Base-by-base conservation (phyloP, 2,329 filamentous ascomycete genomes). In the Aspergillus viridinutans region DNA sequence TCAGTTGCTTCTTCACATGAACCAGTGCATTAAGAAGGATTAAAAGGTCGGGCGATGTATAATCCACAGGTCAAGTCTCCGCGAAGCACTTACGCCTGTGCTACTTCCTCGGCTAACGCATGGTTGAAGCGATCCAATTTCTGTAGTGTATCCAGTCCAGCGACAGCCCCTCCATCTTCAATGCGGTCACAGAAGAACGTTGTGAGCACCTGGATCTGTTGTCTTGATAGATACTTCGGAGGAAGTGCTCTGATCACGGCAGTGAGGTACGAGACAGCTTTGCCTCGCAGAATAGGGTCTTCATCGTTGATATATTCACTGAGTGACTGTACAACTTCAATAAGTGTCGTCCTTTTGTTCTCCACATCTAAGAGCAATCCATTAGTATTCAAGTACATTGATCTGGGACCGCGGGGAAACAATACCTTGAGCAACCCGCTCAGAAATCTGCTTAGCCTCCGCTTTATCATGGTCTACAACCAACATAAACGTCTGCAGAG, bases 251-350 rank as follows among this genome's bases (percentile, higher is more conserved):
- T 74, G 57, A 80, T 76, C 47, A 79, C 72, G 21, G 70, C 70
- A 12, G 72, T 75, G 32, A 80, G 66, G 64, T 73, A 80, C 23
- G 73, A 74, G 58, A 77, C 73, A 67, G 83, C 81, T 71, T 86
- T 86, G n/a, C 81, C 80, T 42, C 86, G 79, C 47, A 83, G 76
- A 14, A 79, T 77, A 23, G 78, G 77, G 73, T 88, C 84, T 65
- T 87, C 84, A 69, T 86, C 83, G 63, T 87, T 88, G 66, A 89
- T 81, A 64, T 87, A 88, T 69, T 87, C 84, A 21, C 84, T 83
- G 32, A 88, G 76, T 48, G 83, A 84, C 66, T 86, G 83, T 54
- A 89, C 82, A 51, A 88, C 73, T 54, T 82, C 80, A 55, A 88
- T 78, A 35, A 89, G 76, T 63, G 83, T 86, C 53, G 83, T 76